A percentile compares a stretch with the other conserved stretches of the same genome.
These are phyloP conservation scores for Orbilia blumenaviensis DNA, from an alignment of 2,329 filamentous ascomycete species.

Conservation along the genomic window DNA sequence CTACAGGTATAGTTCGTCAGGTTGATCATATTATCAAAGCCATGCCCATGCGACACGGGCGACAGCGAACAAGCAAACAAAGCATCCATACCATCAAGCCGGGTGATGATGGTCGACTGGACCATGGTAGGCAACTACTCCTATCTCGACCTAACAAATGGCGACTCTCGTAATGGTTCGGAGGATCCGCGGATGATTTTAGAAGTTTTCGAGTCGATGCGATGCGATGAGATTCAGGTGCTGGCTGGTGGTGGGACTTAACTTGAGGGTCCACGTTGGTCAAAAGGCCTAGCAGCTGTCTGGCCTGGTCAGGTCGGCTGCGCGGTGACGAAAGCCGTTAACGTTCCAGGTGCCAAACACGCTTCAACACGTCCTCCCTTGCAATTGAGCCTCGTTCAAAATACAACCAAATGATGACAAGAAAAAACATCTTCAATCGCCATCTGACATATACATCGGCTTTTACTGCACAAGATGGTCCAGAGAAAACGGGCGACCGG, in stretches of 20 bases:
- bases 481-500: conserved; percentile 33
- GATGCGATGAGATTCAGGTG: conserved; percentile 23
- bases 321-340: conserved; percentile 48
- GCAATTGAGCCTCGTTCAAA: background rate
- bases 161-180: background rate
- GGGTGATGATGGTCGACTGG: conserved; percentile 89
- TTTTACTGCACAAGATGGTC: conserved; percentile 24
- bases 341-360: background rate
- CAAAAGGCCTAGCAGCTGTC: conserved; percentile 18
- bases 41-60: conserved; percentile 52
- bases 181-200: background rate
- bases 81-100: conserved; percentile 87
- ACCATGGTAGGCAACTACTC: conserved; percentile 70
- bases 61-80: conserved; percentile 13
- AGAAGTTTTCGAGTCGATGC: conserved; percentile 17
- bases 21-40: conserved; percentile 53
- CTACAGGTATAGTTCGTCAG: conserved; percentile 63
- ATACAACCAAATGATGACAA: background rate
- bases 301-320: conserved; percentile 9
- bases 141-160: background rate
- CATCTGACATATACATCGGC: background rate
- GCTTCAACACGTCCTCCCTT: conserved; percentile 31
- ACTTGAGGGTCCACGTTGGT: conserved; percentile 49
- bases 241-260: conserved; percentile 7
- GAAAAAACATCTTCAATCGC: background rate